These are phyloP conservation scores for Beauveria pseudobassiana DNA, from an alignment of 2,329 filamentous ascomycete genomes.

Conservation along the genomic window DNA sequence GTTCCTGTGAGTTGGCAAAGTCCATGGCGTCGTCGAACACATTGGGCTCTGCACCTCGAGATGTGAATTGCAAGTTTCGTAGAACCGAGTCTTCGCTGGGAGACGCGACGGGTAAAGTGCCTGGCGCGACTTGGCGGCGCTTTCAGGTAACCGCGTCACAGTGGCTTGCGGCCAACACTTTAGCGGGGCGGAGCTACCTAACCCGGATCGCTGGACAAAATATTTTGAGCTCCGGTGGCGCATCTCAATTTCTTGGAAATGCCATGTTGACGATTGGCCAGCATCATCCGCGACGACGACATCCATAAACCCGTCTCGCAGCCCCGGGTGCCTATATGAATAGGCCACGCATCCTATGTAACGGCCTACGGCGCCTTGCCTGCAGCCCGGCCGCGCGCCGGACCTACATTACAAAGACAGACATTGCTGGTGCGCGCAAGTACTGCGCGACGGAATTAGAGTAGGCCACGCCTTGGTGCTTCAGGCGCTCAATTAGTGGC, in stretches of 20 bases:
- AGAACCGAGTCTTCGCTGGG: conserved; percentile 14
- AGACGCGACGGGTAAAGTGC: conserved; percentile 29
- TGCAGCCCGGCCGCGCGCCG: conserved; percentile 24
- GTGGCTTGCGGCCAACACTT: background rate
- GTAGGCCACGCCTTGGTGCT: conserved; percentile 23
- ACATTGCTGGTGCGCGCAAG: conserved; percentile 43
- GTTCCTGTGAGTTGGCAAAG: conserved; percentile 30
- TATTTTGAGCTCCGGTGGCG: conserved; percentile 3
- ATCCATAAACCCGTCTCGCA: background rate
- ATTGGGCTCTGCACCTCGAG: conserved; percentile 13
- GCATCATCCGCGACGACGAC: conserved; percentile 1
- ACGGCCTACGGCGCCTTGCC: conserved; percentile 31
- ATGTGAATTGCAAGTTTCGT: background rate
- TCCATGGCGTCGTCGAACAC: conserved; percentile 27
- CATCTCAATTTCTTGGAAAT: conserved; percentile 15
- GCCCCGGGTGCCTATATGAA: conserved; percentile 27
- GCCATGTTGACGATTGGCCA: conserved; percentile 15
- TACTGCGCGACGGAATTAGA: conserved; percentile 49
- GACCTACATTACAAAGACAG: conserved; percentile 41
- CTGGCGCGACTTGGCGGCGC: conserved; percentile 29
- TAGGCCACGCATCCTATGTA: conserved; percentile 27
- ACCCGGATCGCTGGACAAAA: background rate
- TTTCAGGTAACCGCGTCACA: conserved; percentile 32
- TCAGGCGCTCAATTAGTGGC: background rate
- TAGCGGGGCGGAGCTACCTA: conserved; percentile 2